Percentiles rank a stretch among this genome's conserved stretches.
Evolutionary conservation across 2,329 filamentous ascomycete species (phyloP).

Genomic region (Fusarium sp.): DNA sequence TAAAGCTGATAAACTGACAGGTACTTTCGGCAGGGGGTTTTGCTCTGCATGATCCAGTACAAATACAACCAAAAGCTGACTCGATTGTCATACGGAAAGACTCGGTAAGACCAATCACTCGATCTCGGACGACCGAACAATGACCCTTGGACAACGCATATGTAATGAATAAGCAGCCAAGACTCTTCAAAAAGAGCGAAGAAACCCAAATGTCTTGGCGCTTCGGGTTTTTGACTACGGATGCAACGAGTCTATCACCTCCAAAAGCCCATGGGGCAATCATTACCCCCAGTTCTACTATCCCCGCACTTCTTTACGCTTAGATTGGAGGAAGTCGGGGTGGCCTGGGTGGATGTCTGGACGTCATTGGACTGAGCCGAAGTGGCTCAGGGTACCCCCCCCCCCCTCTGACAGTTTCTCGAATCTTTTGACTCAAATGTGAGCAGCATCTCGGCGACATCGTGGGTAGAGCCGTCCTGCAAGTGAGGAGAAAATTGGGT

Average conservation of each 20-base stretch:
- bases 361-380: slow-evolving; percentile 36
- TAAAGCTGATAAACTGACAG: slow-evolving; percentile 32
- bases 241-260: background rate
- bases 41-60: background rate
- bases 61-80: slow-evolving; percentile 18
- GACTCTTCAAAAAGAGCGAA: slow-evolving; percentile 18
- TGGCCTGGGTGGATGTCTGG: slow-evolving; percentile 1
- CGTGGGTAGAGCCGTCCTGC: slow-evolving; percentile 34
- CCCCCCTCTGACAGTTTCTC: slow-evolving; percentile 30
- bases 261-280: slow-evolving; percentile 15
- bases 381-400: slow-evolving; percentile 8
- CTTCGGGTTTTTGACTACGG: slow-evolving; percentile 30
- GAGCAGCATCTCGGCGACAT: slow-evolving; percentile 31
- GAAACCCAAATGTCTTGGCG: slow-evolving; percentile 43
- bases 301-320: slow-evolving; percentile 40
- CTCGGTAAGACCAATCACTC: slow-evolving; percentile 14
- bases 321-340: slow-evolving; percentile 28
- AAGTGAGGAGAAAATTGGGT: slow-evolving; percentile 25
- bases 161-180: slow-evolving; percentile 30
- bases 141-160: slow-evolving; percentile 24
- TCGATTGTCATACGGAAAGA: slow-evolving; percentile 30
- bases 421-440: slow-evolving; percentile 24
- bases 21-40: slow-evolving; percentile 12
- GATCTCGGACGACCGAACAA: slow-evolving; percentile 25
- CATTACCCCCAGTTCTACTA: slow-evolving; percentile 31